Base-by-base conservation (phyloP, 305 asterid genomes). In the Fraxinus floribunda region DNA sequence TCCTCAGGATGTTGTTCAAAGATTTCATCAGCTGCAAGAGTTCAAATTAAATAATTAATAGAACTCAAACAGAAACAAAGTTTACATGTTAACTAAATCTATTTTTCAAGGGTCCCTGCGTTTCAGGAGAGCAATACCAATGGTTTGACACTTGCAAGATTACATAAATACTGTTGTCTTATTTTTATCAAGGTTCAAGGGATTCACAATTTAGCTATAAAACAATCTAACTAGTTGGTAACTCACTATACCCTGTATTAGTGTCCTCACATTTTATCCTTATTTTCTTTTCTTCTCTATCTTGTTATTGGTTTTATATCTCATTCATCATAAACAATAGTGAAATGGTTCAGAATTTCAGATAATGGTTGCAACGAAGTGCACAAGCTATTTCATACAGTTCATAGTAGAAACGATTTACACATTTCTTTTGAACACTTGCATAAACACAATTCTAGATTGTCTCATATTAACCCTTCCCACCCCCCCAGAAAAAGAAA, bases 1-100 rank as follows among this genome's bases (percentile, higher is more conserved):
- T 88, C 94, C 80, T 84, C 88, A 10, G 88, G 94, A 81, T 89
- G 89, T 78, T 76, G 84, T 79, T 91, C 94, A 44, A 71, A 89
- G 80, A 90, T 89, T 78, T 87, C 95, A 82, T 89, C 92, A 85
- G 90, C 97, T 95, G 95, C 87, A 88, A 83, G 64, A 86, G 86
- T 73, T 76, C 78, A 72, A 30, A 32, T 70, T 30, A 70, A 29
- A 70, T 20, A 30, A 70, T 5, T 34, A 71, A 16, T 11, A 30
- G 16, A 66, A 66, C 74, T 66, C 35, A 10, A 64, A 8, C n/a
- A 6, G 4, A 68, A 68, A 71, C 22, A 15, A 70, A 1, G 76
- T 32, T 70, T 32, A 13, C 44, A 34, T 71, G 76, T 20, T 35
- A 52, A 72, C 24, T 75, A 16, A 16, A 80, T 44, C 16, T 36